Conservation (phyloP, 2,329 filamentous ascomycete genomes). For the Aspergillus sp. region DNA sequence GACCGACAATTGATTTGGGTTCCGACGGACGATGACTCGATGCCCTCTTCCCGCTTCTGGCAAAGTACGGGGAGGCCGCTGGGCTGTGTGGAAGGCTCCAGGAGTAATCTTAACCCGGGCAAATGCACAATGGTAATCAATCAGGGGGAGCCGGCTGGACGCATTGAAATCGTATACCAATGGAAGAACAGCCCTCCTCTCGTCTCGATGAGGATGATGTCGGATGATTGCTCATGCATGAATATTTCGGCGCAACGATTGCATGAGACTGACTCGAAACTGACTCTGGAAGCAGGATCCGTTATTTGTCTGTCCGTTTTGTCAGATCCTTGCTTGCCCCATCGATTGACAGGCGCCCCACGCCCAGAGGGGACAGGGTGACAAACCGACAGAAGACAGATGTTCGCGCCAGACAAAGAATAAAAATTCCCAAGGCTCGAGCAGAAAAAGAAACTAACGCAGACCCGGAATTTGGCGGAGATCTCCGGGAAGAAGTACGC, state of each 20-base stretch:
- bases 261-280: not conserved
- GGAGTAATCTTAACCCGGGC: not conserved
- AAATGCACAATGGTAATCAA: not conserved
- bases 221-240: not conserved
- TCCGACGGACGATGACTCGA: not conserved
- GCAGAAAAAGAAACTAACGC: not conserved
- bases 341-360: conserved; percentile 5
- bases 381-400: not conserved
- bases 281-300: not conserved
- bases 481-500: conserved; percentile 6
- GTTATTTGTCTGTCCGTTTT: not conserved
- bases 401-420: not conserved
- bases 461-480: not conserved
- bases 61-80: too few relatives aligned
- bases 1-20: not conserved
- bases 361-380: not conserved
- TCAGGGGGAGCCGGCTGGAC: not conserved
- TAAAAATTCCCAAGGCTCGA: not conserved
- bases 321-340: conserved; percentile 3
- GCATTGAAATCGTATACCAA: not conserved
- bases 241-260: not conserved
- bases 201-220: not conserved
- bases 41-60: not conserved
- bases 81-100: too few relatives aligned
- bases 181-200: not conserved